Evolutionary conservation across 805 yeast species (phyloP), one percentile per base, ranked within the genome.

Genomic region (Metschnikowia santaceciliae): DNA sequence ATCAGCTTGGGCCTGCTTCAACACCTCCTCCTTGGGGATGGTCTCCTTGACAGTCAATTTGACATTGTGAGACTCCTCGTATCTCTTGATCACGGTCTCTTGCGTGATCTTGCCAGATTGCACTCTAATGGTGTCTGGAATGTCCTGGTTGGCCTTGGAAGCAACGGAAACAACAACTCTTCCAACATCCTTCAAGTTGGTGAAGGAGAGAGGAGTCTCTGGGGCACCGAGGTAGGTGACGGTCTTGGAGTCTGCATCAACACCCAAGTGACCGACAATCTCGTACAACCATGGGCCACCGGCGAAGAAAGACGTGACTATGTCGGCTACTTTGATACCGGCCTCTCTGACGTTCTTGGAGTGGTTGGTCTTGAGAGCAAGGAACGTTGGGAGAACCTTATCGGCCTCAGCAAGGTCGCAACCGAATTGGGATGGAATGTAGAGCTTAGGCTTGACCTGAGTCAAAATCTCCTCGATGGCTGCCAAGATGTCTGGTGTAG

Each of bases 371-470:
- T 79, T 79, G 17, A 50, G 11, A 1, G 42, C 58, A 32, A 66
- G 58, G 49, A 77, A 66, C 0, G 68, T 70, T 6, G 80, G 76
- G 20, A 71, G 61, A 20, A 48, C 37, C 19, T 55, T 51, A 3
- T 57, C 57, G 19, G 62, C 62, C 6, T 60, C 66, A 2, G 55
- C 61, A 15, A 74, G 45, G 48, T 80, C 81, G 19, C 70, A 58
- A 38, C 88, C 90, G 57, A 78, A 83, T 58, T 82, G 86, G 2
- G 84, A 77, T 32, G 86, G 85, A 55, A 82, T 75, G 66, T 73
- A 82, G 32, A 80, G 60, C 60, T 77, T 76, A 46, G 81, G 80
- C 54, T 76, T 75, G 46, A 69, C 71, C 32, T 60, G 64, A 8
- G 62, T 61, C 2, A 75, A 75, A 6, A 77, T 47, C 22, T 58